Evolutionary conservation across 2,329 filamentous ascomycete species (phyloP).

Genomic region (Penicillium sp.): DNA sequence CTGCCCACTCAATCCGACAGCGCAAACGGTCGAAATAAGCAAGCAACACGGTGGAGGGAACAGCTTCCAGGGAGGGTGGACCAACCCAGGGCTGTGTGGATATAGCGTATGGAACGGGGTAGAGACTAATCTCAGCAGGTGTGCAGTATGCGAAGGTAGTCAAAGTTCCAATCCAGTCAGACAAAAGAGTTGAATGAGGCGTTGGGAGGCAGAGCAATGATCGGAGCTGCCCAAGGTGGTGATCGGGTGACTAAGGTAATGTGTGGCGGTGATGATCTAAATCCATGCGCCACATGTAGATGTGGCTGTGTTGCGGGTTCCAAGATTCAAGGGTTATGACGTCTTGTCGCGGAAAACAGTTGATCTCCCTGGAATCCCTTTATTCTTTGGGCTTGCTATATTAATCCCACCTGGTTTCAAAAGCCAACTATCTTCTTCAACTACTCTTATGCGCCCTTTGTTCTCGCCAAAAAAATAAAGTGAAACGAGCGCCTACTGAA

Average conservation of each 20-base stretch:
- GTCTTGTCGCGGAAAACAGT: constrained; percentile 7
- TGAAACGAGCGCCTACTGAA: constrained; percentile 12
- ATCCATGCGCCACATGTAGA: constrained; percentile 10
- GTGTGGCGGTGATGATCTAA: constrained; percentile 10
- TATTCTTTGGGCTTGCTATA: constrained; percentile 2
- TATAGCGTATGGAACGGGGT: constrained; percentile 1
- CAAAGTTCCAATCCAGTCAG: neutral
- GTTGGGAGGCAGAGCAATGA: constrained; percentile 8
- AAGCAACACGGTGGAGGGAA: constrained; percentile 15
- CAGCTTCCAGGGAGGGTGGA: constrained; percentile 26
- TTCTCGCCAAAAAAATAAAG: neutral
- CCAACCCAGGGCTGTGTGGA: constrained; percentile 8
- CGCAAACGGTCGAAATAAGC: constrained; percentile 17
- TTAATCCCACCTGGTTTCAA: constrained; percentile 3
- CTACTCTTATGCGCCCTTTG: neutral
- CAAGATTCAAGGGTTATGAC: constrained; percentile 23
- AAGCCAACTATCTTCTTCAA: neutral
- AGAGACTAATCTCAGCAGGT: neutral
- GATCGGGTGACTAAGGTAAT: constrained; percentile 18
- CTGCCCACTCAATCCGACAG: constrained; percentile 21
- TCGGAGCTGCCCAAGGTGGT: constrained; percentile 16
- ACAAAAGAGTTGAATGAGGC: neutral
- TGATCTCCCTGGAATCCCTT: constrained; percentile 1
- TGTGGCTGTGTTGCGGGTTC: constrained; percentile 15
- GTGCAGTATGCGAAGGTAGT: neutral